Percentiles rank a stretch among this genome's conserved stretches.
phyloP scores from a whole-genome alignment of 352 stramenopile genomes.

The Blastocystis sp. region DNA sequence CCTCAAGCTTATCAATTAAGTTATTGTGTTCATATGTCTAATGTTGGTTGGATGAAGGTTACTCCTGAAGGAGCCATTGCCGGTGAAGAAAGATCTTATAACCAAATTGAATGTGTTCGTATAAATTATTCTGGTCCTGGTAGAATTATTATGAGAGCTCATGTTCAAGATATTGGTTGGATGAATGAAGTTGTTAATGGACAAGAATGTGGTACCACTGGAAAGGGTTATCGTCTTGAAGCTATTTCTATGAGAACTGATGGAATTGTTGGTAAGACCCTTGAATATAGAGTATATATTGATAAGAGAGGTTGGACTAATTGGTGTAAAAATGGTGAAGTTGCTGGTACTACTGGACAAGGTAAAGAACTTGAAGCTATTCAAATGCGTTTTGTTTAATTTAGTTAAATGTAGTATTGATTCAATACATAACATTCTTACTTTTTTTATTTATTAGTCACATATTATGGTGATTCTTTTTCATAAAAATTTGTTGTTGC shows the following conservation, averaged over 20 bases:
- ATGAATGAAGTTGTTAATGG: constrained; percentile 16
- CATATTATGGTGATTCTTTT: too few species aligned
- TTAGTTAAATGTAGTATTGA: too few species aligned
- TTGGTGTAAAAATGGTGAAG: constrained; percentile 20
- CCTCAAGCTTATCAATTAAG: too few species aligned
- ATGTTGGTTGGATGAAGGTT: too few species aligned
- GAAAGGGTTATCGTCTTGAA: constrained; percentile 22
- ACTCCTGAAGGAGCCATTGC: too few species aligned
- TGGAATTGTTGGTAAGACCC: not conserved
- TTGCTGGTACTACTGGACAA: constrained; percentile 4
- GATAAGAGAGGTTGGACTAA: constrained; percentile 15
- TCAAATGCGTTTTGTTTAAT: constrained; percentile 21
- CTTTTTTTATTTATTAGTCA: too few species aligned
- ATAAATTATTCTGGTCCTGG: constrained; percentile 23
- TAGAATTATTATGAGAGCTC: not conserved
- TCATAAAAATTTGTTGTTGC: too few species aligned
- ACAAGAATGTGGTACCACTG: constrained; percentile 4
- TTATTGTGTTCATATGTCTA: too few species aligned
- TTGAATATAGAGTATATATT: constrained; percentile 22
- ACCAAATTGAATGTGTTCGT: too few species aligned
- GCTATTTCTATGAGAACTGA: constrained; percentile 12
- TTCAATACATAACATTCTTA: too few species aligned
- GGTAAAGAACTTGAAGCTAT: constrained; percentile 1
- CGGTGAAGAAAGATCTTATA: too few species aligned
- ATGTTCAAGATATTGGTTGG: constrained; percentile 26